A percentile compares a stretch with the other conserved stretches of the same genome.
These are phyloP conservation scores for Ustilago nuda DNA, from an alignment of 1,284 basidiomycete species.

Conservation along the genomic window DNA sequence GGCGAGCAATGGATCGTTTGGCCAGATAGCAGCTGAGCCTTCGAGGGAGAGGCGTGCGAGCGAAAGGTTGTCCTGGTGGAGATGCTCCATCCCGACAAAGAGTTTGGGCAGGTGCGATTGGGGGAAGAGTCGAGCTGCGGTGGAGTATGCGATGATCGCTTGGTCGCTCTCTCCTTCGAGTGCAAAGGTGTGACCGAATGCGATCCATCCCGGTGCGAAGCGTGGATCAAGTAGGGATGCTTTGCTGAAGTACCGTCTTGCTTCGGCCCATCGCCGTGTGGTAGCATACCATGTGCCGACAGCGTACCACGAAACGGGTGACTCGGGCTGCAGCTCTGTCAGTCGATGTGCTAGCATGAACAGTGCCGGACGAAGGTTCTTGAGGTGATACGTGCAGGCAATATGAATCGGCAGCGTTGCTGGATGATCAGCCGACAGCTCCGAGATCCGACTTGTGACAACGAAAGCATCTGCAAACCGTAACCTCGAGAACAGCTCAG, in stretches of 20 bases:
- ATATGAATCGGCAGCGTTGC: slow-evolving; percentile 85
- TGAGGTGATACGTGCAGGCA: slow-evolving; percentile 95
- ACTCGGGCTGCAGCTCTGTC: slow-evolving; percentile 88
- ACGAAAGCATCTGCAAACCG: slow-evolving; percentile 93
- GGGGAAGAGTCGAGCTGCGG: slow-evolving; percentile 90
- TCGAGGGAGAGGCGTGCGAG: slow-evolving; percentile 88
- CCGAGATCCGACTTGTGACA: slow-evolving; percentile 74
- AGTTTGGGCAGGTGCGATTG: slow-evolving; percentile 92
- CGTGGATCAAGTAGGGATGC: slow-evolving; percentile 95
- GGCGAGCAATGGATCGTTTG: slow-evolving; percentile 85
- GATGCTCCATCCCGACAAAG: slow-evolving; percentile 98
- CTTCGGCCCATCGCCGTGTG: slow-evolving; percentile 76
- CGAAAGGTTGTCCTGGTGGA: slow-evolving; percentile 83
- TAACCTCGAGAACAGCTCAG: slow-evolving; percentile 86
- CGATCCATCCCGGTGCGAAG: slow-evolving; percentile 95
- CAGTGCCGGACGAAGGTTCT: slow-evolving; percentile 87
- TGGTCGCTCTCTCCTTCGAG: slow-evolving; percentile 96
- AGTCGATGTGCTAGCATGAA: slow-evolving; percentile 96
- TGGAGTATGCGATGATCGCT: slow-evolving; percentile 97
- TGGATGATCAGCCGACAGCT: slow-evolving; percentile 57
- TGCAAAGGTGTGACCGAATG: slow-evolving; percentile 96
- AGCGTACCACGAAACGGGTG: slow-evolving; percentile 95
- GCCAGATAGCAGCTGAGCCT: slow-evolving; percentile 82
- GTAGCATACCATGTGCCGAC: slow-evolving; percentile 97
- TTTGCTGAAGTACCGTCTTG: slow-evolving; percentile 75